phyloP scores from a whole-genome alignment of 2,329 filamentous ascomycete genomes.

The Paradendryphiella salina region DNA sequence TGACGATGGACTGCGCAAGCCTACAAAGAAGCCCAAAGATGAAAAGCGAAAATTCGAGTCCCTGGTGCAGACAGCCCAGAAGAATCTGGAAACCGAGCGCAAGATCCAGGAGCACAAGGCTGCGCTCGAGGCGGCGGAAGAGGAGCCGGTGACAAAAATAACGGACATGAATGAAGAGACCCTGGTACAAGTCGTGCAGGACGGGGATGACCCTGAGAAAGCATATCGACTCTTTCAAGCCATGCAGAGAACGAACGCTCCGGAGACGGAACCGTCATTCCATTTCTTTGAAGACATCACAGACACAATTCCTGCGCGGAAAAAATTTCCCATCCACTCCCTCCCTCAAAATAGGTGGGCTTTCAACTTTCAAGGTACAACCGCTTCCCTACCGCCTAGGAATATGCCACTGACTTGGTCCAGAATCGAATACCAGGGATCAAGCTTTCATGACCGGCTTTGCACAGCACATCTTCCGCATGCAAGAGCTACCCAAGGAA shows the following conservation, averaged over 20 bases:
- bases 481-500: slow-evolving; percentile 44
- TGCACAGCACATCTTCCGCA: slow-evolving; percentile 45
- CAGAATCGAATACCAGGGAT: slow-evolving; percentile 34
- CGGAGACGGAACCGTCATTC: slow-evolving; percentile 58
- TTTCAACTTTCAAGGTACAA: slow-evolving; percentile 37
- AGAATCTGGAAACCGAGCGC: slow-evolving; percentile 30
- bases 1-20: slow-evolving; percentile 28
- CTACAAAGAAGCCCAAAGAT: slow-evolving; percentile 20
- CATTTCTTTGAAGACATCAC: slow-evolving; percentile 54
- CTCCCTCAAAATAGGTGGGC: slow-evolving; percentile 43
- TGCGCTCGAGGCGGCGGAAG: slow-evolving; percentile 28
- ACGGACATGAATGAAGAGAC: slow-evolving; percentile 30
- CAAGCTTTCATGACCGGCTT: slow-evolving; percentile 51
- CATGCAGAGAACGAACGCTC: slow-evolving; percentile 63
- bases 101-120: slow-evolving; percentile 34
- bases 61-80: slow-evolving; percentile 32
- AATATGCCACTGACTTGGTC: too few species aligned
- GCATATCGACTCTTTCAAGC: slow-evolving; percentile 59
- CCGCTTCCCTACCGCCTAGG: too few species aligned
- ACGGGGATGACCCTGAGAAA: slow-evolving; percentile 75
- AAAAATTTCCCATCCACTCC: slow-evolving; percentile 14
- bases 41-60: slow-evolving; percentile 25
- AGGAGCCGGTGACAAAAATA: slow-evolving; percentile 9
- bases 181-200: slow-evolving; percentile 50
- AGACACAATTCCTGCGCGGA: neutral